Percentiles rank a stretch among this genome's conserved stretches.
phyloP scores from a whole-genome alignment of 139 green algal species.

The Coccomyxa sp. region DNA sequence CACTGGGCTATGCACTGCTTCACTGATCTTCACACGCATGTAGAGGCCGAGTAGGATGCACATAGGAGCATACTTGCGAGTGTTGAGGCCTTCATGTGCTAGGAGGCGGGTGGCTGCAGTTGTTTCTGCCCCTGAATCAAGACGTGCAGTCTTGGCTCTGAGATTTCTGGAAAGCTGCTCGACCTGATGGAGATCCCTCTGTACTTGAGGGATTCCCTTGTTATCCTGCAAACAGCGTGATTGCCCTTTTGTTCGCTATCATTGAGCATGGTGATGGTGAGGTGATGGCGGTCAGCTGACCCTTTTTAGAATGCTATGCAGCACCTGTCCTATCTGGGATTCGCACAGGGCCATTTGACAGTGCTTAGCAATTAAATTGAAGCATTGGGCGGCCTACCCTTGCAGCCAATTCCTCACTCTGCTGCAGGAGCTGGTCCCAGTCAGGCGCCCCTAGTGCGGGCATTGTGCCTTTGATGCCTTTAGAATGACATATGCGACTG shows the following conservation, averaged over 20 bases:
- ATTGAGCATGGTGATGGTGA: background rate
- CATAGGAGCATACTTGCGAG: constrained; percentile 31
- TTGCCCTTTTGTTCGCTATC: background rate
- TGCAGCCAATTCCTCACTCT: constrained; percentile 55
- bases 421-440: constrained; percentile 63
- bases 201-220: constrained; percentile 61
- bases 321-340: background rate
- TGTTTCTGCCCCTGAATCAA: constrained; percentile 46
- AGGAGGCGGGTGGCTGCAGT: constrained; percentile 71
- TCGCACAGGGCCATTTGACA: background rate
- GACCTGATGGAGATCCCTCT: constrained; percentile 70
- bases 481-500: no score
- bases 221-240: constrained; percentile 43
- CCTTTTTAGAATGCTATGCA: background rate
- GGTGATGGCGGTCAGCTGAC: background rate
- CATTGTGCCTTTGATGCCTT: no score
- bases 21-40: background rate
- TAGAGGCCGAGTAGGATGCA: background rate
- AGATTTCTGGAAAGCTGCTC: constrained; percentile 63
- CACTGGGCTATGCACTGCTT: background rate
- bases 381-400: constrained; percentile 30
- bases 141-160: constrained; percentile 40
- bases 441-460: constrained; percentile 19
- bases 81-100: constrained; percentile 74
- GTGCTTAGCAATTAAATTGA: background rate